These are phyloP conservation scores for Ehretia macrophylla DNA, from an alignment of 257 asterid species.

Conservation along the genomic window DNA sequence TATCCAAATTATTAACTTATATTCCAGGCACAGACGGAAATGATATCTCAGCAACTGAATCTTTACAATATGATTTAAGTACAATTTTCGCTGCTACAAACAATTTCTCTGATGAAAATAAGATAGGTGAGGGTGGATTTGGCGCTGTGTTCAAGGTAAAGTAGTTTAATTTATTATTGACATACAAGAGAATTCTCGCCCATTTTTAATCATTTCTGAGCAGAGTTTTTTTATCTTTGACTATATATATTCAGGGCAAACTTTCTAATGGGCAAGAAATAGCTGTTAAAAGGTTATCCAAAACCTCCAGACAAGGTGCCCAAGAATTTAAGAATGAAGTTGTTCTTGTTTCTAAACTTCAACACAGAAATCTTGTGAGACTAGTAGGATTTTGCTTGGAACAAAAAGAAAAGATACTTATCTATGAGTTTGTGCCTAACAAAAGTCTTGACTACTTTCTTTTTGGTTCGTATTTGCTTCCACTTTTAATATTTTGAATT, in stretches of 20 bases:
- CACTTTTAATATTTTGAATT: too few species aligned
- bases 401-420: conserved; percentile 22
- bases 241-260: conserved; percentile 10
- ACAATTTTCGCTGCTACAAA: conserved; percentile 8
- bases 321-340: conserved; percentile 26
- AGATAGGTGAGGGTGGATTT: conserved; percentile 15
- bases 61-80: conserved; percentile 4
- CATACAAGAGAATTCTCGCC: neutral
- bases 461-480: conserved; percentile 14
- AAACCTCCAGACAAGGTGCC: conserved; percentile 18
- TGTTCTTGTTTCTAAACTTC: conserved; percentile 18
- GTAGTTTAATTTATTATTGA: neutral
- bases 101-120: conserved; percentile 11
- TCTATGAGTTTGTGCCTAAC: conserved; percentile 24
- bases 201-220: too few species aligned
- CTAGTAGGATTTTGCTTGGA: conserved; percentile 22
- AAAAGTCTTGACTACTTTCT: conserved; percentile 21
- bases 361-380: conserved; percentile 20
- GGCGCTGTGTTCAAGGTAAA: conserved; percentile 18
- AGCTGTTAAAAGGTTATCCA: conserved; percentile 22
- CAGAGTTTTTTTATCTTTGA: too few species aligned
- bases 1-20: neutral
- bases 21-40: neutral
- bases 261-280: conserved; percentile 8
- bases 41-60: neutral